Conservation (phyloP, 768 basidiomycete species). For the Trametes meyenii region DNA sequence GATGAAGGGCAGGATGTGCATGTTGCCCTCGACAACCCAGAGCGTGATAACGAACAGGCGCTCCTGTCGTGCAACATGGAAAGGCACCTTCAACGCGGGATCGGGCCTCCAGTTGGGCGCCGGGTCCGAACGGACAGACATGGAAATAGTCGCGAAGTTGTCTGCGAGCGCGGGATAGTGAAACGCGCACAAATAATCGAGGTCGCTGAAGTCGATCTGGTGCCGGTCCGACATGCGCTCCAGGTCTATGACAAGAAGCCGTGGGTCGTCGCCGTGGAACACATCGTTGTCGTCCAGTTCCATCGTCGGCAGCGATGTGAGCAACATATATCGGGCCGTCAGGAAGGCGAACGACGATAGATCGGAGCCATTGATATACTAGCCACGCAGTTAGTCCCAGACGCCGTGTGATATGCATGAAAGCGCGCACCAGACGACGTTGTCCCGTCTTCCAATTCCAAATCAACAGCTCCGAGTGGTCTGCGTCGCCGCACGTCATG, state of each 20-base stretch:
- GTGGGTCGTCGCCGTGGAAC: constrained; percentile 26
- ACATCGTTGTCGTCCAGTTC: constrained; percentile 28
- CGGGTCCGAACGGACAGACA: constrained; percentile 58
- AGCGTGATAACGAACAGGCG: constrained; percentile 53
- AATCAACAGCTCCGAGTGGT: constrained; percentile 50
- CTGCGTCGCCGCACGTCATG: constrained; percentile 38
- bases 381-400: neutral
- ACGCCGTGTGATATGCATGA: neutral
- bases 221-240: constrained; percentile 34
- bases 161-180: constrained; percentile 42
- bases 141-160: constrained; percentile 33
- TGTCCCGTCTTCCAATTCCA: constrained; percentile 72
- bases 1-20: constrained; percentile 36
- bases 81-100: constrained; percentile 44
- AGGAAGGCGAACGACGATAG: constrained; percentile 33
- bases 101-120: constrained; percentile 48
- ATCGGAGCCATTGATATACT: constrained; percentile 21
- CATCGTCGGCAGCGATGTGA: constrained; percentile 25
- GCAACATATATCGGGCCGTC: constrained; percentile 27
- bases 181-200: constrained; percentile 43
- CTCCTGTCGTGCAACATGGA: constrained; percentile 44
- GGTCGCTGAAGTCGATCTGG: constrained; percentile 32
- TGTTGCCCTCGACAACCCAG: constrained; percentile 35
- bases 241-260: constrained; percentile 46
- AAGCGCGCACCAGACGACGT: constrained; percentile 49